Evolutionary conservation across 2,329 filamentous ascomycete species (phyloP).

Genomic region (Rasamsonia emersonii): DNA sequence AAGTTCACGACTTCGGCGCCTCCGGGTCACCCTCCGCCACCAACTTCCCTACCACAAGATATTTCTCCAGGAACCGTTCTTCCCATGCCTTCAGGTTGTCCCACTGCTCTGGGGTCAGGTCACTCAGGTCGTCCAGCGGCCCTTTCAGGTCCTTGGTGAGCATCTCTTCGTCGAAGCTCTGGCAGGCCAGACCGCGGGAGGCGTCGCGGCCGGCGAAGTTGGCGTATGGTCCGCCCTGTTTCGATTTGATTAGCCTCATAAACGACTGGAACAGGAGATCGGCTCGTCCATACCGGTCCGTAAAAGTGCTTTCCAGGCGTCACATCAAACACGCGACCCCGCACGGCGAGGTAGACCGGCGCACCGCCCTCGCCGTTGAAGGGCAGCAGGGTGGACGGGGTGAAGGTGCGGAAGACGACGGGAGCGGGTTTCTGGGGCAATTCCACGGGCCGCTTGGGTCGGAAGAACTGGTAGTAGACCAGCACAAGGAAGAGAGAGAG

Average conservation of each 20-base stretch:
- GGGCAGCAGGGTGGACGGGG: constrained; percentile 71
- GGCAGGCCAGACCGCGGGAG: constrained; percentile 74
- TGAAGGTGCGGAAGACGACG: constrained; percentile 79
- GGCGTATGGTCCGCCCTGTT: constrained; percentile 72
- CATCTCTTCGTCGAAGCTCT: constrained; percentile 93
- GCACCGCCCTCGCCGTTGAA: constrained; percentile 67
- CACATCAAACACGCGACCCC: constrained; percentile 87
- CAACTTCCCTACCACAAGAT: constrained; percentile 83
- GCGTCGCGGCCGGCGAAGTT: constrained; percentile 96
- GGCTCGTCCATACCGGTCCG: constrained; percentile 59
- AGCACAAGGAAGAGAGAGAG: constrained; percentile 49
- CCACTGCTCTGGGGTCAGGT: constrained; percentile 64
- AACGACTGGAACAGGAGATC: background rate
- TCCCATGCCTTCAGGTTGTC: constrained; percentile 87
- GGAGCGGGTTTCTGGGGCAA: constrained; percentile 52
- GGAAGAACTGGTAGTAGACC: constrained; percentile 49
- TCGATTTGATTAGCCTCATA: constrained; percentile 3
- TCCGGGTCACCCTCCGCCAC: constrained; percentile 53
- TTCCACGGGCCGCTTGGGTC: constrained; percentile 42
- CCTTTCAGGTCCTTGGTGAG: constrained; percentile 82
- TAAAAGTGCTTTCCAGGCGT: constrained; percentile 84
- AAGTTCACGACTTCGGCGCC: constrained; percentile 15
- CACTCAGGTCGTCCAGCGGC: constrained; percentile 67
- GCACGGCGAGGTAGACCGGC: constrained; percentile 85
- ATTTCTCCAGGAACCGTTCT: constrained; percentile 87